Evolutionary conservation across 106 monocot genomes (phyloP).

Genomic region (Agapanthus africanus): DNA sequence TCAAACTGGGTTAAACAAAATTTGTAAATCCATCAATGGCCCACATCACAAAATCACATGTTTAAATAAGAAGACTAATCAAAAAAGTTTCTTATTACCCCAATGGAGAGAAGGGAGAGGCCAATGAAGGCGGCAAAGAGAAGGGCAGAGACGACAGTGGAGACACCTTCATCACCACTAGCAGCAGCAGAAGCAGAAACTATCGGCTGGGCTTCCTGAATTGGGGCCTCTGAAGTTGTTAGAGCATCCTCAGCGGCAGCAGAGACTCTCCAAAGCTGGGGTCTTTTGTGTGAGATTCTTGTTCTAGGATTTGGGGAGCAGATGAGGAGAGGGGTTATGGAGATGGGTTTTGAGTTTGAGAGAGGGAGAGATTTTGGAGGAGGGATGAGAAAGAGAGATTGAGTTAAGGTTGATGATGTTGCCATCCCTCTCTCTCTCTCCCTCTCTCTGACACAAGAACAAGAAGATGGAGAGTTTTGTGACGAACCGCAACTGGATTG

Average conservation of each 20-base stretch:
- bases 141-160: conserved; percentile 29
- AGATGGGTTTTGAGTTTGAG: not conserved
- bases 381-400: conserved; percentile 2
- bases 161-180: conserved; percentile 8
- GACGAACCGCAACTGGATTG: no score
- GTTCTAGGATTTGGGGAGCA: not conserved
- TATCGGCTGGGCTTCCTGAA: no score
- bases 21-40: no score
- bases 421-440: no score
- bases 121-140: conserved; percentile 38
- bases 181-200: conserved; percentile 10
- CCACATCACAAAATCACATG: no score
- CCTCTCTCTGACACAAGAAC: no score
- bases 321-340: no score
- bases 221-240: conserved; percentile 20
- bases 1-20: no score
- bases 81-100: no score
- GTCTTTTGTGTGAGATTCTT: not conserved
- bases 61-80: no score
- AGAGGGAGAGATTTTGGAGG: not conserved
- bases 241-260: conserved; percentile 20
- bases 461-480: no score
- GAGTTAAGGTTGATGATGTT: no score
- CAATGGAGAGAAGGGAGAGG: conserved; percentile 43
- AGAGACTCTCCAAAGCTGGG: conserved; percentile 6